Base-by-base conservation (phyloP, 768 basidiomycete species). In the Candolleomyces efflorescens region DNA sequence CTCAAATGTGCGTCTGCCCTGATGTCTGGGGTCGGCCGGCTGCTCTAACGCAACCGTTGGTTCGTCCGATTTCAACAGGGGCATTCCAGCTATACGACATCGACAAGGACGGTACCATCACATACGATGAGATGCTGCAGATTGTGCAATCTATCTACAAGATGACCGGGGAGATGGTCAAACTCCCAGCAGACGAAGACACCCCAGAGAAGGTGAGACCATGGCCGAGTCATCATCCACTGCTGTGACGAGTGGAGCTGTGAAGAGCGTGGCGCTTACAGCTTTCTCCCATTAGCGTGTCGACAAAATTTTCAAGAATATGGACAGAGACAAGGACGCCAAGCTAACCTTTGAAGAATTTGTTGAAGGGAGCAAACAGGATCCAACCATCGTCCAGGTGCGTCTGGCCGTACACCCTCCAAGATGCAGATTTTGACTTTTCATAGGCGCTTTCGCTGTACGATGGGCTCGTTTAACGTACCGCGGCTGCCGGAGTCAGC, bases 161-260 rank as follows among this genome's bases (percentile, higher is more conserved):
- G 83, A 98, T 99, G 97, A 98, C 97, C 3, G 97, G 97, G 18
- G 87, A 95, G 72, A 98, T 98, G 95, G 96, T 98, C 62, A 95
- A 94, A 71, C 84, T 98, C 20, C 95, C 97, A n/a, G 79, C 87
- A 41, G 97, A 98, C 69, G 97, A 99, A 74, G 95, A 98, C 75
- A 99, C 97, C n/a, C 96, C 97, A 1, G 94, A 98, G 74, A 99
- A 98, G 91, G 95, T 86, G 65, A 54, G 72, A 27, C 53, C 38
- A 57, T 37, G 43, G n/a, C n/a, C 60, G 24, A 38, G 32, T 39
- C 49, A 13, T 47, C 45, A 37, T 2, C 32, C 51, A 54, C 24
- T 48, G 59, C 55, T 54, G 38, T 22, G n/a, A n/a, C n/a, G n/a
- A n/a, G n/a, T n/a, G 22, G 24, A 49, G n/a, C 27, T 24, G 17